These are phyloP conservation scores for Arabis alpina DNA, from an alignment of 345 rosid species.

Conservation along the genomic window DNA sequence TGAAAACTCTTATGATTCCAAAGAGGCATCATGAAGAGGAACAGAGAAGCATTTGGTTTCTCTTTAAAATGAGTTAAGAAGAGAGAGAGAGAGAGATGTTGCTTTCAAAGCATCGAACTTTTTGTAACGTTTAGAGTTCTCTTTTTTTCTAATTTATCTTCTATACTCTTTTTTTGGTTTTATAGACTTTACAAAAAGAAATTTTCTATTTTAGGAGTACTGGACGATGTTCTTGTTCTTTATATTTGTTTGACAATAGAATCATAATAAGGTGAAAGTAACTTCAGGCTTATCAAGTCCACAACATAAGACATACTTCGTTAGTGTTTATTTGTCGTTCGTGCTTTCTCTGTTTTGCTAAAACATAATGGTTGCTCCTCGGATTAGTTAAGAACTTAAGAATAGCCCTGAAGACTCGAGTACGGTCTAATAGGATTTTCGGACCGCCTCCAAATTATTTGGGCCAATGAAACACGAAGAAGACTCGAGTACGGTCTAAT, in stretches of 20 bases:
- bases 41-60: slow-evolving; percentile 31
- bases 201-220: slow-evolving; percentile 30
- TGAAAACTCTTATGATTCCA: slow-evolving; percentile 23
- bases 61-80: slow-evolving; percentile 24
- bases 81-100: slow-evolving; percentile 11
- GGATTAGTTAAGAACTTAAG: no score
- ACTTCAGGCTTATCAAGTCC: not conserved
- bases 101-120: slow-evolving; percentile 31
- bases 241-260: slow-evolving; percentile 14
- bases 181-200: slow-evolving; percentile 13
- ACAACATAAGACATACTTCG: not conserved
- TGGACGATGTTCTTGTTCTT: slow-evolving; percentile 24
- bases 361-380: no score
- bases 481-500: no score
- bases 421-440: no score
- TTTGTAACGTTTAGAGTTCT: slow-evolving; percentile 40
- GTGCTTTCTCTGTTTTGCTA: no score
- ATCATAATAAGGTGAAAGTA: slow-evolving; percentile 30
- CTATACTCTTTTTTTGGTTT: slow-evolving; percentile 8
- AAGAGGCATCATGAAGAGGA: slow-evolving; percentile 35
- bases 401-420: no score
- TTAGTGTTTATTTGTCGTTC: not conserved
- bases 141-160: slow-evolving; percentile 5
- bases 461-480: no score
- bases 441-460: no score